Conservation (phyloP, 2,329 filamentous ascomycete genomes). For the Coleophoma crateriformis region DNA sequence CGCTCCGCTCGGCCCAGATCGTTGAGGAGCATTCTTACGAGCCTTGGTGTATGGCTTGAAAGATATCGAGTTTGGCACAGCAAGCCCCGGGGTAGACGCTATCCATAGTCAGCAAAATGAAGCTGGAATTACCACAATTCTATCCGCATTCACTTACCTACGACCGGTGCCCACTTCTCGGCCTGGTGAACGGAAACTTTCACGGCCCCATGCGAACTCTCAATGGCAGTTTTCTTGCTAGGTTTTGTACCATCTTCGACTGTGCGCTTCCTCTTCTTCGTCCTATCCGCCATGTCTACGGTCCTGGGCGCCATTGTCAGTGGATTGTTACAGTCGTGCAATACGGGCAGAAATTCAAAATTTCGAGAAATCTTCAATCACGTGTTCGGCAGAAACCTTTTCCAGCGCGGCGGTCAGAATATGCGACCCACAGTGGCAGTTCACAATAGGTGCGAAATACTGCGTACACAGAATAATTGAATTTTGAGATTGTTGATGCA, state of each 20-base stretch:
- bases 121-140: neutral
- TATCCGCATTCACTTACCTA: constrained; percentile 35
- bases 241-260: constrained; percentile 32
- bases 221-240: constrained; percentile 47
- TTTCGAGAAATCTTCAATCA: too few relatives aligned
- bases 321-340: neutral
- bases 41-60: constrained; percentile 25
- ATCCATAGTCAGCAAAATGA: neutral
- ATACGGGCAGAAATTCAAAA: too few relatives aligned
- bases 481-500: too few relatives aligned
- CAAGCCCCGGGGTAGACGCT: constrained; percentile 28
- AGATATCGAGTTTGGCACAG: constrained; percentile 23
- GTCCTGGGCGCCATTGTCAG: neutral
- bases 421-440: too few relatives aligned
- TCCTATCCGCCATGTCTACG: constrained; percentile 19
- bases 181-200: constrained; percentile 40
- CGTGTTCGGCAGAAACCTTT: too few relatives aligned
- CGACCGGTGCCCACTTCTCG: constrained; percentile 44
- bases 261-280: constrained; percentile 47
- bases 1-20: constrained; percentile 14
- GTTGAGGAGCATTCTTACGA: constrained; percentile 17
- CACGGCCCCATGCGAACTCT: constrained; percentile 28
- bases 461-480: too few relatives aligned
- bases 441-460: too few relatives aligned
- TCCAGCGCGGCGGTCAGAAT: too few relatives aligned